Base-by-base conservation (phyloP, 352 stramenopile genomes). In the Globisporangium takayamanum region DNA sequence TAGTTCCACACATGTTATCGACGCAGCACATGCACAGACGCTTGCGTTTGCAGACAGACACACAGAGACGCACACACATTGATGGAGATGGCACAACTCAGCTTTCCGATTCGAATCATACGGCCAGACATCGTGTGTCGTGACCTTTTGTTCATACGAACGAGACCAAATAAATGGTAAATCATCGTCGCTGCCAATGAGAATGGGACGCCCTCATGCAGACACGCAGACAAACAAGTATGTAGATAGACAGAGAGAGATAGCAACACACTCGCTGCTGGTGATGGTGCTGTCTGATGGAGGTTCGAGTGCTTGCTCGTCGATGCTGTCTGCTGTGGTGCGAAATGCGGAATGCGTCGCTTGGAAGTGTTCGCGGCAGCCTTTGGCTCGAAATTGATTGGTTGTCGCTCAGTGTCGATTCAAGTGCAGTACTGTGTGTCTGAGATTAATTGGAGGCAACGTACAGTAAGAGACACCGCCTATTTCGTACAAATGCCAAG, bases 91-190 rank as follows among this genome's bases (percentile, higher is more conserved):
- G 67, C 49, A 61, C 73, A 74, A 78, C 72, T 80, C 72, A 80
- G 67, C 50, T 68, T 80, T 80, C 69, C 72, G 72, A 72, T 58
- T 80, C 59, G 69, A 80, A 80, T 80, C 72, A 80, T 68, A 41
- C 68, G 25, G 66, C 41, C 59, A 54, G 53, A 59, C 48, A 50
- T 47, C 59, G 49, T 57, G 57, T 68, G 49, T 44, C 47, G 49
- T 55, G 28, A 46, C 42, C 53, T 39, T 39, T 60, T 36, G 26
- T 69, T 80, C 72, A 80, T 80, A 80, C 72, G 72, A 80, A 80
- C 72, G 72, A 80, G 72, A 80, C 72, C 72, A 78, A 80, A 64
- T 53, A 77, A 80, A 80, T 78, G 69, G 72, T 80, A 74, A 69
- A 80, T 80, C 72, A 80, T 78, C 55, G 72, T 78, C 71, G 65